Evolutionary conservation across 2,329 filamentous ascomycete genomes (phyloP).

Genomic region (Scopulariopsis brevicaulis): DNA sequence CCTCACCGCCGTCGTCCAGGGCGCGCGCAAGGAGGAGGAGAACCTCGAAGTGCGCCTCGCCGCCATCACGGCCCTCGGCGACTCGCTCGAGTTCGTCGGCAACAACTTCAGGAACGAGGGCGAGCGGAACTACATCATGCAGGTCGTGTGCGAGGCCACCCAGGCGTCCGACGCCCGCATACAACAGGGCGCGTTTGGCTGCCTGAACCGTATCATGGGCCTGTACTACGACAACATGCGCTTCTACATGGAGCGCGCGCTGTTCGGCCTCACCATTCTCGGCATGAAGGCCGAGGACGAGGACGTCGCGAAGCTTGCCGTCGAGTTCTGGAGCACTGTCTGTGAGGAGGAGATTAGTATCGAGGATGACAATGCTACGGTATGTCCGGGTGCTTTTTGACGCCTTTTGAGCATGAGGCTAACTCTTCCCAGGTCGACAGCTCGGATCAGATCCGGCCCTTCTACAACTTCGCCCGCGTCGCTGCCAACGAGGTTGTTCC

Average conservation of each 20-base stretch:
- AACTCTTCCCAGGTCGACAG: constrained; percentile 45
- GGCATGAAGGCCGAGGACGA: constrained; percentile 98
- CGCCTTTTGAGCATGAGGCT: background rate
- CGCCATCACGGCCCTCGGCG: constrained; percentile 86
- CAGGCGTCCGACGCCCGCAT: constrained; percentile 85
- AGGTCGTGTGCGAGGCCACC: constrained; percentile 97
- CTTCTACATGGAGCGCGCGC: constrained; percentile 99
- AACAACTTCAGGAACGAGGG: constrained; percentile 99
- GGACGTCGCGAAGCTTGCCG: constrained; percentile 93
- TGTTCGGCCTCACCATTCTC: constrained; percentile 93
- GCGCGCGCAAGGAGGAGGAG: constrained; percentile 89
- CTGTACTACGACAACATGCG: constrained; percentile 99
- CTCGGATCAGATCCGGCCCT: constrained; percentile 74
- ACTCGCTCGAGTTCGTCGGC: constrained; percentile 93
- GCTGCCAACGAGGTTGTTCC: constrained; percentile 91
- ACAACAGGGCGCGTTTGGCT: constrained; percentile 92
- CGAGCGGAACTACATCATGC: constrained; percentile 99
- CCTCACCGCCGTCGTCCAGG: constrained; percentile 93
- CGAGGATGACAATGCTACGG: constrained; percentile 87
- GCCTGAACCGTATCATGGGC: constrained; percentile 96
- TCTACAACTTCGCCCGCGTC: constrained; percentile 92
- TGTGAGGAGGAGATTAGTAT: constrained; percentile 98
- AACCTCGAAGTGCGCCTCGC: constrained; percentile 85
- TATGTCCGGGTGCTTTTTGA: constrained; percentile 15
- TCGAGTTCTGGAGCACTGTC: constrained; percentile 99